Evolutionary conservation across 2,329 filamentous ascomycete species (phyloP), one percentile per base, ranked within the genome.

Genomic region (Myriosclerotinia scirpicola): DNA sequence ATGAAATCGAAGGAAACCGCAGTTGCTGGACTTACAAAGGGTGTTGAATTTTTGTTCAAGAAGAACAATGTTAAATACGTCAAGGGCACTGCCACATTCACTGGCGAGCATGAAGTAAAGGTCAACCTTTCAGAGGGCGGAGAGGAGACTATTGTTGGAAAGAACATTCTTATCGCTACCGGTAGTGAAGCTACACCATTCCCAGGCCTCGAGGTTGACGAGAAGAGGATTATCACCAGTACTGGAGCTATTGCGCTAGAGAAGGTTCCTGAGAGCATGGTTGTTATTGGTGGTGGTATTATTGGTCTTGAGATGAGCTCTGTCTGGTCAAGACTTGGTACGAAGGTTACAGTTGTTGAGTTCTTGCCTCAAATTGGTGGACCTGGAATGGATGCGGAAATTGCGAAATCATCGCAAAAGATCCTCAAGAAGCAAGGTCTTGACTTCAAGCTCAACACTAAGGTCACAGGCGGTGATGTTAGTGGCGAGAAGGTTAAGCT

Each of bases 11-110:
- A 99, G 84, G 94, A 99, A 63, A 90, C 88, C 46, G 96, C 95
- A 63, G 95, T 99, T 70, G 80, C 83, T 52, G 88, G 93, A 60
- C 83, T 99, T 73, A 99, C 95, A 72, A 98, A 98, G 85, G 95
- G 95, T 79, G 91, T 99, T 72, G 95, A 99, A 81, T 99, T 94
- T 79, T 84, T 99, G 71, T 90, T 99, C 82, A 98, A 98, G 89
- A 98, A 99, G 87, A 99, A 99, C 83, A 92, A 92, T 71, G 95
- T 97, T 73, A 93, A 98, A 79, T 99, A 98, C 81, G 85, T 98
- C 82, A 97, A 97, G 84, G 95, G 95, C 74, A 88, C 92, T 62
- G 94, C 90, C 73, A 85, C 91, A 56, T 96, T 98, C 78, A 85
- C 89, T 75, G 91, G 91, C 79, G 91, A 96, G 81, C 87, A 97